These are phyloP conservation scores for Thielaviopsis euricoi DNA, from an alignment of 2,329 filamentous ascomycete genomes.

Conservation along the genomic window DNA sequence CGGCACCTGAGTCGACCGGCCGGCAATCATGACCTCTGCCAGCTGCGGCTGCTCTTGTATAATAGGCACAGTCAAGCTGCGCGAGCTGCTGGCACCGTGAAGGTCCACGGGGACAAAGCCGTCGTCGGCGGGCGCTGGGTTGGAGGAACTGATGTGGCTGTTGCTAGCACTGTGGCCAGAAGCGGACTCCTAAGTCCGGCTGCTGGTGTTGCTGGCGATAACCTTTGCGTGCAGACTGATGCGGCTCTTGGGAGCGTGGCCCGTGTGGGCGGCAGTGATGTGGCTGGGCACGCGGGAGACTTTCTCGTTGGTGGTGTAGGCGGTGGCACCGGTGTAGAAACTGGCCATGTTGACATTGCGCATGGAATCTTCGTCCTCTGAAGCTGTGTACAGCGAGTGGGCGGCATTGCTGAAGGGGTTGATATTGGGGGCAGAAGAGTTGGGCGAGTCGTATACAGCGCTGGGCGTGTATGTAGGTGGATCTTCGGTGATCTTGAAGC, in stretches of 20 bases:
- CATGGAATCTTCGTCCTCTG: background rate
- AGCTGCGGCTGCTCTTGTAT: background rate
- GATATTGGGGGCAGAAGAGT: background rate
- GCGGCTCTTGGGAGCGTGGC: background rate
- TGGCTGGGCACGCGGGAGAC: slow-evolving; percentile 1
- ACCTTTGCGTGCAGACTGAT: background rate
- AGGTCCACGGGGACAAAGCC: background rate
- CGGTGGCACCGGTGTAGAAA: background rate
- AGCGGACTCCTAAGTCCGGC: background rate
- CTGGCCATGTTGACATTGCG: background rate
- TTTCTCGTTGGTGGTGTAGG: slow-evolving; percentile 7
- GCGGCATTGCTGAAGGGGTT: background rate
- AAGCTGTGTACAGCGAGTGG: background rate
- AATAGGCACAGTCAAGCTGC: background rate
- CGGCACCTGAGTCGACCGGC: too few species aligned
- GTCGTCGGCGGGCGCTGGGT: background rate
- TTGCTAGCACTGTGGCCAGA: background rate
- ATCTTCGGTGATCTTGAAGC: slow-evolving; percentile 1
- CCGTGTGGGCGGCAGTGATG: background rate
- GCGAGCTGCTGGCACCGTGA: background rate
- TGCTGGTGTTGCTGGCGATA: background rate
- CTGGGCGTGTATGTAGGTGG: slow-evolving; percentile 6
- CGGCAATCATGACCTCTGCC: too few species aligned
- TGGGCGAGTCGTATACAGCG: background rate
- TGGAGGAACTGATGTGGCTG: too few species aligned